Evolutionary conservation across 2,329 filamentous ascomycete genomes (phyloP).

Genomic region (Botrytis byssoidea): DNA sequence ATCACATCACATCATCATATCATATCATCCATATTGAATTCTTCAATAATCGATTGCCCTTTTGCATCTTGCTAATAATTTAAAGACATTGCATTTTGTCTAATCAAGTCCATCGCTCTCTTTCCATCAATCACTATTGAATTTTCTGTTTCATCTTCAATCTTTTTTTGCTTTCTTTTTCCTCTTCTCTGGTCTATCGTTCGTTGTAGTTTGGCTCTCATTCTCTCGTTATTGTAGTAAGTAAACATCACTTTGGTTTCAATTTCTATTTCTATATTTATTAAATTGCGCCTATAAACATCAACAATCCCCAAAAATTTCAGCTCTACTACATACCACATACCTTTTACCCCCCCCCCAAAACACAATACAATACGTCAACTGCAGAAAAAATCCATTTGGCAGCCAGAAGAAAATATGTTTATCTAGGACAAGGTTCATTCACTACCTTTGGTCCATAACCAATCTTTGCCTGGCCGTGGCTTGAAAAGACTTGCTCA

Average conservation of each 20-base stretch:
- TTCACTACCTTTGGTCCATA: not conserved
- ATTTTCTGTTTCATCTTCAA: not conserved
- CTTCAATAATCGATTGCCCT: not conserved
- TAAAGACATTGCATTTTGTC: not conserved
- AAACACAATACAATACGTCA: not conserved
- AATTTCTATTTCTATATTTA: constrained; percentile 13
- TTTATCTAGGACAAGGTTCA: not conserved
- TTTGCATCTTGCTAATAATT: not conserved
- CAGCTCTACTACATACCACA: not conserved
- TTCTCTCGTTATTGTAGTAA: not conserved
- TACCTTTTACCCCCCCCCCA: not conserved
- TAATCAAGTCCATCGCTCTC: not conserved
- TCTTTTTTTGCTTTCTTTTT: not conserved
- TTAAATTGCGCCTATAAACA: constrained; percentile 16
- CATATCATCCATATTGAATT: not conserved
- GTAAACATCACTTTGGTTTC: not conserved
- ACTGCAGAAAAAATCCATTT: not conserved
- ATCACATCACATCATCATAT: not conserved
- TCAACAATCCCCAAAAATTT: constrained; percentile 1
- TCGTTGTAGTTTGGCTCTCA: not conserved
- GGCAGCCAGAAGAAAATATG: not conserved
- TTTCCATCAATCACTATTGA: constrained; percentile 3
- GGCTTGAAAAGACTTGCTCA: not conserved
- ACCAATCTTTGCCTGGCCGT: not conserved
- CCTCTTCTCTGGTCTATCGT: not conserved